These are phyloP conservation scores for Hymenoscyphus occultus DNA, from an alignment of 2,329 filamentous ascomycete species.

Conservation along the genomic window DNA sequence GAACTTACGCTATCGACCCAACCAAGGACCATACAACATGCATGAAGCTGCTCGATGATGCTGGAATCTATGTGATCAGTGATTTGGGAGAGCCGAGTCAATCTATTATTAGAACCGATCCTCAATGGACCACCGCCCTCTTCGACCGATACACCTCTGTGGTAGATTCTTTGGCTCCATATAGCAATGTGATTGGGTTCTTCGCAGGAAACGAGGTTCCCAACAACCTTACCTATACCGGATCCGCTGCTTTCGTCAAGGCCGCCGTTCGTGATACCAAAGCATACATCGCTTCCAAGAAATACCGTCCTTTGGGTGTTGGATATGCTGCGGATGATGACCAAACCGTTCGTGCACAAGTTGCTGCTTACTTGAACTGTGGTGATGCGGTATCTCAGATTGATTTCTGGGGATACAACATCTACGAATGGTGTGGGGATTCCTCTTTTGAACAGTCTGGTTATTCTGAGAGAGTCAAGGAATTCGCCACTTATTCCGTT, in stretches of 20 bases:
- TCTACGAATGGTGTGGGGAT: constrained; percentile 96
- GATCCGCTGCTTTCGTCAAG: constrained; percentile 91
- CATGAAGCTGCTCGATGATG: constrained; percentile 76
- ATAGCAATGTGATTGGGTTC: constrained; percentile 92
- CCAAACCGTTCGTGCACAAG: constrained; percentile 70
- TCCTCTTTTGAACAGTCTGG: constrained; percentile 73
- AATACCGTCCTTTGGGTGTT: constrained; percentile 76
- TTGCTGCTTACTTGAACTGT: constrained; percentile 94
- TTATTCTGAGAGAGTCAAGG: constrained; percentile 75
- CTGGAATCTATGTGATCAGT: constrained; percentile 92
- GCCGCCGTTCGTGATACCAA: constrained; percentile 94
- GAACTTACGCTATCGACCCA: constrained; percentile 89
- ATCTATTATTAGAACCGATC: constrained; percentile 81
- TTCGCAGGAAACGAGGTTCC: constrained; percentile 98
- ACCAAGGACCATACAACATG: constrained; percentile 72
- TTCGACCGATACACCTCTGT: constrained; percentile 81
- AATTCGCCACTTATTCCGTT: constrained; percentile 84
- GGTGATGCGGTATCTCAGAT: constrained; percentile 64
- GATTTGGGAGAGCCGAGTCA: constrained; percentile 77
- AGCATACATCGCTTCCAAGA: constrained; percentile 78
- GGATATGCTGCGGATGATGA: constrained; percentile 97
- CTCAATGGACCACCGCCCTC: constrained; percentile 74
- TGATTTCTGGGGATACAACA: constrained; percentile 99
- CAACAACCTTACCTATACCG: constrained; percentile 82
- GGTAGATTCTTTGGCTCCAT: constrained; percentile 74